Percentiles rank a stretch among this genome's conserved stretches.
Evolutionary conservation across 108 stramenopile genomes (phyloP).

Genomic region (Poteriospumella lacustris): DNA sequence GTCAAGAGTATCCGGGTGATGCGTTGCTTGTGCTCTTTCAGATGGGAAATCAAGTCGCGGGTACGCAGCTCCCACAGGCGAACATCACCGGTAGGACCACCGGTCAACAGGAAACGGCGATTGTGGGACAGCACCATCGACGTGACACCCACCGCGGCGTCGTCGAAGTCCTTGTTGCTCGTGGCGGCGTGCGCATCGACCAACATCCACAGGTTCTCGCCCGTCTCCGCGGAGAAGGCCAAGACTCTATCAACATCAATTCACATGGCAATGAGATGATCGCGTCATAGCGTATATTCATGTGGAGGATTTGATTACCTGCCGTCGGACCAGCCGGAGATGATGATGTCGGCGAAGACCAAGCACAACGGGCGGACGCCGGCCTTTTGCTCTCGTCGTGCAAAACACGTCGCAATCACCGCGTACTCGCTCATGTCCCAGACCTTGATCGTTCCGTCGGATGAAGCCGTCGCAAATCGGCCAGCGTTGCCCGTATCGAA

Average conservation of each 20-base stretch:
- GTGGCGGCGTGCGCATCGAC: constrained; percentile 54
- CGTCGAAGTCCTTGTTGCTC: too few species aligned
- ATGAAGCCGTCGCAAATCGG: constrained; percentile 55
- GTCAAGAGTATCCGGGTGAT: constrained; percentile 44
- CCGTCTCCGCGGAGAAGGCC: constrained; percentile 51
- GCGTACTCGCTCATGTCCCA: constrained; percentile 17
- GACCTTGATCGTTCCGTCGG: constrained; percentile 45
- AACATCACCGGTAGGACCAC: constrained; percentile 56
- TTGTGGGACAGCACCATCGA: constrained; percentile 51
- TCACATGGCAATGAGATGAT: not conserved
- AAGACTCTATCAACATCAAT: constrained; percentile 30
- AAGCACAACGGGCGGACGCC: constrained; percentile 31
- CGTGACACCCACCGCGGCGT: too few species aligned
- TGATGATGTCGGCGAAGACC: constrained; percentile 40
- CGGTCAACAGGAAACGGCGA: constrained; percentile 52
- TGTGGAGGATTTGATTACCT: not conserved
- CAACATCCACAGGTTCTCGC: constrained; percentile 52
- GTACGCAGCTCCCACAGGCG: constrained; percentile 63
- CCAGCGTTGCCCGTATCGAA: constrained; percentile 45
- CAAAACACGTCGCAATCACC: not conserved
- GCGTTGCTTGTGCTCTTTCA: constrained; percentile 53
- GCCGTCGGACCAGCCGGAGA: constrained; percentile 61
- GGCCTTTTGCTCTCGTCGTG: not conserved
- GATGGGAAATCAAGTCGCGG: constrained; percentile 55
- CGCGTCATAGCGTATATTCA: not conserved